These are phyloP conservation scores for Arthromyces matolae DNA, from an alignment of 768 basidiomycete species.

Conservation along the genomic window DNA sequence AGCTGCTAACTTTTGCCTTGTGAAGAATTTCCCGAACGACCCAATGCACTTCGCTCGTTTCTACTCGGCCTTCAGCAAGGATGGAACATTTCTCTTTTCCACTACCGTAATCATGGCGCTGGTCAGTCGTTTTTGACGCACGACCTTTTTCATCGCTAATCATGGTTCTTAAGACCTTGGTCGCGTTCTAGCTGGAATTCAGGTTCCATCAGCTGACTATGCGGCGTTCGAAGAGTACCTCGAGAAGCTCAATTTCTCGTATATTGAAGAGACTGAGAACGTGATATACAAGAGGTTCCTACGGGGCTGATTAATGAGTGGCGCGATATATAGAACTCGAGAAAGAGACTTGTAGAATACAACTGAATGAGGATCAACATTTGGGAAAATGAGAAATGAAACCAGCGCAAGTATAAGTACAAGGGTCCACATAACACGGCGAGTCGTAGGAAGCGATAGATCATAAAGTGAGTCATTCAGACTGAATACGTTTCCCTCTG, in stretches of 20 bases:
- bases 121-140: conserved; percentile 49
- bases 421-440: no score
- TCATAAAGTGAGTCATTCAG: not conserved
- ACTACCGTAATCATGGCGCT: conserved; percentile 96
- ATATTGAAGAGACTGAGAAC: conserved; percentile 92
- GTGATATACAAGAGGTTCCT: conserved; percentile 77
- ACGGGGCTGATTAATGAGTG: conserved; percentile 29
- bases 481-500: not conserved
- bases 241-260: conserved; percentile 75
- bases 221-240: conserved; percentile 73
- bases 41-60: conserved; percentile 88
- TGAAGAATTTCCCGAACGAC: conserved; percentile 97
- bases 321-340: no score
- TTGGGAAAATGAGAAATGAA: no score
- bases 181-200: conserved; percentile 90
- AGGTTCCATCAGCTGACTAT: conserved; percentile 72
- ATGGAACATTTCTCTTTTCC: conserved; percentile 97
- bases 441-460: no score
- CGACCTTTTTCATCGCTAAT: not conserved
- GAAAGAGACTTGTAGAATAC: no score
- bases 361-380: conserved; percentile 3
- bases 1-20: conserved; percentile 1
- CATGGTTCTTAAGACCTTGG: conserved; percentile 64
- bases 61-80: conserved; percentile 73
- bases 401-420: no score